A percentile compares a stretch with the other conserved stretches of the same genome.
Evolutionary conservation across 768 basidiomycete genomes (phyloP).

Genomic region (Scleroderma citrinum): DNA sequence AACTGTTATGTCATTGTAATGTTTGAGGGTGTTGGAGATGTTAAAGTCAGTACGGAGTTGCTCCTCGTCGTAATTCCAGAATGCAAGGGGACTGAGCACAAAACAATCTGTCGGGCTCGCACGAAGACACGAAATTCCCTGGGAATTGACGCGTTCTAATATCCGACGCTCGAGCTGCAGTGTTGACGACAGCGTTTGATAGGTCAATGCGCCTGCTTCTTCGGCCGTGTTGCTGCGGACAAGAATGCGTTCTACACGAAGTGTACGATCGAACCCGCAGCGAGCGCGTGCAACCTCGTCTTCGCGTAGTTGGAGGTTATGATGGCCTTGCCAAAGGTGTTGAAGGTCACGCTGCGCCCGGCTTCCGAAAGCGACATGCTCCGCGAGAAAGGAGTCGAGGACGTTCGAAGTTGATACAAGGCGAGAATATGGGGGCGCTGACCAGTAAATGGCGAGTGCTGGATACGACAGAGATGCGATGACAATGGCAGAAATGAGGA

Average conservation of each 20-base stretch:
- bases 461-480: conserved; percentile 89
- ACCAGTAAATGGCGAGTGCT: conserved; percentile 79
- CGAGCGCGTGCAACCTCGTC: conserved; percentile 68
- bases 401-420: conserved; percentile 50
- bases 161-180: conserved; percentile 58
- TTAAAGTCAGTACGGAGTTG: conserved; percentile 47
- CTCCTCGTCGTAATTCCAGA: conserved; percentile 64
- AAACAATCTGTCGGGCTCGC: conserved; percentile 52
- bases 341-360: conserved; percentile 58
- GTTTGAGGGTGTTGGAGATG: conserved; percentile 54
- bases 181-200: conserved; percentile 55
- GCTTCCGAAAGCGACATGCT: conserved; percentile 46
- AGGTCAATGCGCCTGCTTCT: conserved; percentile 49
- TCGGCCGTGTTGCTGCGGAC: conserved; percentile 47
- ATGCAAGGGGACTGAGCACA: conserved; percentile 65
- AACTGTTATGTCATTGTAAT: conserved; percentile 46
- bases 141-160: conserved; percentile 38
- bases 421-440: conserved; percentile 57
- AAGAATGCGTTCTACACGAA: conserved; percentile 74
- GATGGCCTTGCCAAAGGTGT: conserved; percentile 65
- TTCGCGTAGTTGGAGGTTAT: conserved; percentile 56
- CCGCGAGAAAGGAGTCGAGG: conserved; percentile 56
- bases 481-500: conserved; percentile 81
- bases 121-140: conserved; percentile 49
- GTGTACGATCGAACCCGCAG: conserved; percentile 61